Evolutionary conservation across 106 monocot genomes (phyloP), one percentile per base, ranked within the genome.

Genomic region (Posidonia australis): DNA sequence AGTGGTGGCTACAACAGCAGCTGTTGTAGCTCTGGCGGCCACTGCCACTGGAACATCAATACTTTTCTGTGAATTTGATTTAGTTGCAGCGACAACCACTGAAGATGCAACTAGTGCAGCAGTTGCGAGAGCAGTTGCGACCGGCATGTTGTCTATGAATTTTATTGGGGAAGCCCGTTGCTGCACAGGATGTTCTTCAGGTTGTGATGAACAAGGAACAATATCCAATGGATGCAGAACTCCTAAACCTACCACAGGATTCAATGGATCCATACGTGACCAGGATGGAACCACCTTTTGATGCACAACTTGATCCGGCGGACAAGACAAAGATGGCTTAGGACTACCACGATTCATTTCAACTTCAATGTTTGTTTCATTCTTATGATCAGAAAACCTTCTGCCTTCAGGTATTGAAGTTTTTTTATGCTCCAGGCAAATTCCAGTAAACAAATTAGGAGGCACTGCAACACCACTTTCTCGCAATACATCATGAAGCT

Each of bases 401-500:
- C 21, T 58, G 42, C 62, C 55, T 21, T 69, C 58, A 32, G 64
- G 32, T 27, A 70, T 29, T 14, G 29, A 24, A 67, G 61, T 47
- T 64, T 82, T 74, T 58, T 63, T 17, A 30, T 79, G 41, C 47
- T 72, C 74, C 29, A 19, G 22, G n/a, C 31, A 80, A 49, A 69
- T 69, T 70, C 83, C 83, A 49, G 66, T 67, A 43, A 87, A 87
- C 54, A 87, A 69, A 71, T 81, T 66, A 29, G 83, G 80, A 11
- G 87, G 87, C 45, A 83, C 87, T 10, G 62, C 78, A 67, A 87
- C 78, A 42, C 87, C 87, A 73, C 75, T 87, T 78, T 87, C 87
- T 13, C 80, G 67, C 58, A 87, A 76, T 14, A 87, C 83, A 70
- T 87, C 83, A 70, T 87, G 80, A 62, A 87, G 75, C 45, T 78